Percentiles rank a stretch among this genome's conserved stretches.
These are phyloP conservation scores for Candida easanensis DNA, from an alignment of 805 yeast genomes.

Conservation along the genomic window DNA sequence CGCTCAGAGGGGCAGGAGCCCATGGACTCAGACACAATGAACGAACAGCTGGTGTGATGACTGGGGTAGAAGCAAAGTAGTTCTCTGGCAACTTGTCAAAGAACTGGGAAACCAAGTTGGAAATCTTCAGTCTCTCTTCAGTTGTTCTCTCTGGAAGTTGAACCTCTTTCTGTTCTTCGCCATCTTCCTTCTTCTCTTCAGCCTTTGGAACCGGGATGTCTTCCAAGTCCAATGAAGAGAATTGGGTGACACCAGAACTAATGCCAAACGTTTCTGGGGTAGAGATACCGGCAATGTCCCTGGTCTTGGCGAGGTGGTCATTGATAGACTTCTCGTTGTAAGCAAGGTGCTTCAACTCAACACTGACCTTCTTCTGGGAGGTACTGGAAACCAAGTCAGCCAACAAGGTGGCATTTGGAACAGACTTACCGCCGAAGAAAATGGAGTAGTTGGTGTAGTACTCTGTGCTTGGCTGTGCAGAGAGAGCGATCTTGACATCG, in stretches of 20 bases:
- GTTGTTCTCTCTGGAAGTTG: slow-evolving; percentile 25
- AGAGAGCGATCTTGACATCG: slow-evolving; percentile 57
- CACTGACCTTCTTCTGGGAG: slow-evolving; percentile 31
- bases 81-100: slow-evolving; percentile 23
- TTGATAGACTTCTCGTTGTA: slow-evolving; percentile 61
- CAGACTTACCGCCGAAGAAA: slow-evolving; percentile 33
- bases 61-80: slow-evolving; percentile 15
- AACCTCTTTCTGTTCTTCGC: slow-evolving; percentile 10
- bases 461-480: slow-evolving; percentile 53
- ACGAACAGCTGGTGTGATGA: slow-evolving; percentile 37
- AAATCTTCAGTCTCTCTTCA: slow-evolving; percentile 21
- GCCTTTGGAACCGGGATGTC: slow-evolving; percentile 20
- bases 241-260: slow-evolving; percentile 48
- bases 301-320: slow-evolving; percentile 59
- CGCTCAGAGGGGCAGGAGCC: slow-evolving; percentile 77
- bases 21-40: slow-evolving; percentile 75
- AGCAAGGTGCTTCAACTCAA: slow-evolving; percentile 49
- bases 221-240: slow-evolving; percentile 39
- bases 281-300: slow-evolving; percentile 58
- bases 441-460: slow-evolving; percentile 62
- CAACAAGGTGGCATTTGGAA: slow-evolving; percentile 27
- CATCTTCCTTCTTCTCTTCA: slow-evolving; percentile 9
- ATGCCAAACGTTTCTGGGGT: slow-evolving; percentile 39
- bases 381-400: slow-evolving; percentile 24
- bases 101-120: slow-evolving; percentile 20